Percentiles rank a stretch among this genome's conserved stretches.
phyloP scores from a whole-genome alignment of 768 basidiomycete genomes.

The Russula compacta region DNA sequence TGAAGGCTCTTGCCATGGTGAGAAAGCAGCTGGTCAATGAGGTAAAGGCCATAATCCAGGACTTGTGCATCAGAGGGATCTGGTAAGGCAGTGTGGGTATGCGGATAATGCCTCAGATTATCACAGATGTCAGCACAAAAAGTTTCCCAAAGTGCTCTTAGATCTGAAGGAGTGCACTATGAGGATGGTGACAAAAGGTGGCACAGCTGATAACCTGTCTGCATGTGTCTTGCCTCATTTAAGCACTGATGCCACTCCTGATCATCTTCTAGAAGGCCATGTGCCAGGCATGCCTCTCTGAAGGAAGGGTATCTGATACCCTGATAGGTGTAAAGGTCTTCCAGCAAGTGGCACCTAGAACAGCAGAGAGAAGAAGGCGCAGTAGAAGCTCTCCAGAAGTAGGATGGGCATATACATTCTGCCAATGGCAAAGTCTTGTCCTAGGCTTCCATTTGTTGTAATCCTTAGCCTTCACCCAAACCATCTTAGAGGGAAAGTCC shows the following conservation, averaged over 20 bases:
- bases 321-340: slow-evolving; percentile 20
- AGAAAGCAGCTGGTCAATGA: slow-evolving; percentile 28
- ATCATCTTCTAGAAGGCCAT: slow-evolving; percentile 36
- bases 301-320: slow-evolving; percentile 26
- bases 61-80: slow-evolving; percentile 26
- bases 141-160: slow-evolving; percentile 32
- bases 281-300: slow-evolving; percentile 33
- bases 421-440: slow-evolving; percentile 18
- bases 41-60: slow-evolving; percentile 36
- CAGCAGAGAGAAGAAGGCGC: not conserved
- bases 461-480: slow-evolving; percentile 18
- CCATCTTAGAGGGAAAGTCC: slow-evolving; percentile 16
- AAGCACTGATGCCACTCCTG: slow-evolving; percentile 27
- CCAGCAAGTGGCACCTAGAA: not conserved
- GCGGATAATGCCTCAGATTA: slow-evolving; percentile 26
- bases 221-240: not conserved
- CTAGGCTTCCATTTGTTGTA: slow-evolving; percentile 27
- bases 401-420: not conserved
- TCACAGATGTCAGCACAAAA: slow-evolving; percentile 34
- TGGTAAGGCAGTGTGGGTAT: slow-evolving; percentile 4
- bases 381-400: not conserved
- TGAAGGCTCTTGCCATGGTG: slow-evolving; percentile 22
- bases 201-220: slow-evolving; percentile 30
- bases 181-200: slow-evolving; percentile 35
- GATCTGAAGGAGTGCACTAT: slow-evolving; percentile 25